Percentiles rank a stretch among this genome's conserved stretches.
Conservation (phyloP, 2,329 filamentous ascomycete genomes). For the Cercospora sp. region DNA sequence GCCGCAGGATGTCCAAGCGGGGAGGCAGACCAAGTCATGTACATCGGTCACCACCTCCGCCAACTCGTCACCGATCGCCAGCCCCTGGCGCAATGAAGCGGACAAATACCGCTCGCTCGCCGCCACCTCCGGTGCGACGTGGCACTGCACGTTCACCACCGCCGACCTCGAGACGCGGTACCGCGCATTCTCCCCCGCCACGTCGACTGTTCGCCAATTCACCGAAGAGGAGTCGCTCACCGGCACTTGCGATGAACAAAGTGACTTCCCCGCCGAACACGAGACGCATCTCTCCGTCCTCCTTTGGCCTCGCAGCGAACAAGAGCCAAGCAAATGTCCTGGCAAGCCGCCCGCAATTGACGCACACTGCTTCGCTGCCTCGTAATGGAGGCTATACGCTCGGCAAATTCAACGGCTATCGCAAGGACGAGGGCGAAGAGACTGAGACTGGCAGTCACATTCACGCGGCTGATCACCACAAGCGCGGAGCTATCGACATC, state of each 20-base stretch:
- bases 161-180: conserved; percentile 17
- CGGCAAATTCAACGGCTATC: conserved; percentile 37
- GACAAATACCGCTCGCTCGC: conserved; percentile 45
- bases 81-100: conserved; percentile 46
- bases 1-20: conserved; percentile 40
- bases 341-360: conserved; percentile 65
- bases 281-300: conserved; percentile 45
- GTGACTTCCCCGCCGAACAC: conserved; percentile 68
- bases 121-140: conserved; percentile 30
- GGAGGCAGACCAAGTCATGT: conserved; percentile 21
- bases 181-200: conserved; percentile 45
- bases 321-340: conserved; percentile 45
- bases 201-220: conserved; percentile 67
- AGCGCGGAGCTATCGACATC: conserved; percentile 94
- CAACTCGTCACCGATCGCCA: conserved; percentile 40
- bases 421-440: conserved; percentile 42
- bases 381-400: conserved; percentile 66
- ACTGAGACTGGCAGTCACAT: conserved; percentile 34
- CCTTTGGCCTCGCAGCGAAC: conserved; percentile 52
- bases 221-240: conserved; percentile 60
- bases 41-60: conserved; percentile 39
- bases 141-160: conserved; percentile 23
- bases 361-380: conserved; percentile 83
- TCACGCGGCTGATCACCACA: conserved; percentile 58
- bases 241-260: conserved; percentile 36